Evolutionary conservation across 1,284 basidiomycete species (phyloP), one percentile per base, ranked within the genome.

Genomic region (Hymenochaete sp.): DNA sequence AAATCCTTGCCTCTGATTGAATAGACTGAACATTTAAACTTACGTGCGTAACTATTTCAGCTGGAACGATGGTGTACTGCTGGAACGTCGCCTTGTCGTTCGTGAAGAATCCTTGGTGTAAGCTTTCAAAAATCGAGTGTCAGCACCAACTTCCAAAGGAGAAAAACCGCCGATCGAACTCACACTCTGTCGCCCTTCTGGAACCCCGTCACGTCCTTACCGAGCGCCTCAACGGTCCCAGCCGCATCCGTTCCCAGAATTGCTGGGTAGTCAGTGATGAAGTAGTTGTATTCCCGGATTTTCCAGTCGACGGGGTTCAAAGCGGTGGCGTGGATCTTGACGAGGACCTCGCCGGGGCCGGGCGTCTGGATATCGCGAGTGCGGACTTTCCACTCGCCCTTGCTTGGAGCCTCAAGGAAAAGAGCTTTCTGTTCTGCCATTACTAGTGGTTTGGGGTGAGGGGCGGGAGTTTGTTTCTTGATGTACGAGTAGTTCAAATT

Each of bases 231-330:
- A 25, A 74, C 64, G 0, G 59, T 52, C 5, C 72, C 73, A 7
- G 62, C 59, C 18, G 62, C 66, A 52, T 75, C 73, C 14, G 55
- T 57, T 10, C 78, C 79, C 3, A 74, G 51, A 9, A 72, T 58
- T 2, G 62, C 58, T 1, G 72, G 71, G 47, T 62, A 72, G 3
- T 57, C 45, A 1, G 57, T 48, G 2, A 64, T 35, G 4, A 61
- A 38, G 42, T 53, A 53, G 2, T 59, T 64, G 16, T 52, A 50
- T 22, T 58, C 60, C 10, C 62, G 68, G 10, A 67, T 62, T 48
- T 63, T 64, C 58, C 62, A 65, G 49, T 73, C 69, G 6, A 66
- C 53, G 2, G 68, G 67, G 53, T 72, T 73, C 14, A 73, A 55
- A 0, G 59, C 63, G 1, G 59, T 53, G 0, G 68, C 57, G 9